Evolutionary conservation across 306 rosid species (phyloP).

Genomic region (Quercus aquifolioides): DNA sequence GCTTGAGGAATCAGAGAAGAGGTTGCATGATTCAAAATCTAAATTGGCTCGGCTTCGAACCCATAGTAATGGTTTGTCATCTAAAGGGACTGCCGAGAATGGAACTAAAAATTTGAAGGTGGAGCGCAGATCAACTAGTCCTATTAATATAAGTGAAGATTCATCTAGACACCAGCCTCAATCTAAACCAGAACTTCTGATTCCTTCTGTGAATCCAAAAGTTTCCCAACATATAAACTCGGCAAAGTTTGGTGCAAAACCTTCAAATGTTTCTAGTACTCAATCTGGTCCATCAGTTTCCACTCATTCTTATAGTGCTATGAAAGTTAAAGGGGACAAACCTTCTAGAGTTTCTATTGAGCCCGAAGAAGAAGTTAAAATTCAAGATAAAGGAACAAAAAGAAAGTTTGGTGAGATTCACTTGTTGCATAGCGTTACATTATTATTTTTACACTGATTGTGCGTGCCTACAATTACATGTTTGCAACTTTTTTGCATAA

Average conservation of each 20-base stretch:
- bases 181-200: conserved; percentile 63
- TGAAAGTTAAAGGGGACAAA: conserved; percentile 44
- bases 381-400: conserved; percentile 63
- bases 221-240: conserved; percentile 32
- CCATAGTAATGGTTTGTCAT: conserved; percentile 23
- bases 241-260: conserved; percentile 35
- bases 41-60: conserved; percentile 79
- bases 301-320: conserved; percentile 28
- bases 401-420: conserved; percentile 66
- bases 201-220: conserved; percentile 63
- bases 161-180: conserved; percentile 32
- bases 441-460: neutral
- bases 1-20: conserved; percentile 77
- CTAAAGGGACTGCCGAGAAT: conserved; percentile 20
- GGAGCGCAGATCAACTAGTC: conserved; percentile 55
- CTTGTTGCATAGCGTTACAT: conserved; percentile 9
- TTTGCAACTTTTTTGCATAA: conserved; percentile 3
- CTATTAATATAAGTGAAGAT: conserved; percentile 35
- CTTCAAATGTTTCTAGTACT: conserved; percentile 30
- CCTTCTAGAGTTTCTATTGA: conserved; percentile 34
- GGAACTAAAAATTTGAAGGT: conserved; percentile 47
- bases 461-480: neutral
- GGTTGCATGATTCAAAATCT: conserved; percentile 57
- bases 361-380: conserved; percentile 33
- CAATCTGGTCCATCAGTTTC: conserved; percentile 37